phyloP scores from a whole-genome alignment of 768 basidiomycete species.

The Polyporus arcularius region DNA sequence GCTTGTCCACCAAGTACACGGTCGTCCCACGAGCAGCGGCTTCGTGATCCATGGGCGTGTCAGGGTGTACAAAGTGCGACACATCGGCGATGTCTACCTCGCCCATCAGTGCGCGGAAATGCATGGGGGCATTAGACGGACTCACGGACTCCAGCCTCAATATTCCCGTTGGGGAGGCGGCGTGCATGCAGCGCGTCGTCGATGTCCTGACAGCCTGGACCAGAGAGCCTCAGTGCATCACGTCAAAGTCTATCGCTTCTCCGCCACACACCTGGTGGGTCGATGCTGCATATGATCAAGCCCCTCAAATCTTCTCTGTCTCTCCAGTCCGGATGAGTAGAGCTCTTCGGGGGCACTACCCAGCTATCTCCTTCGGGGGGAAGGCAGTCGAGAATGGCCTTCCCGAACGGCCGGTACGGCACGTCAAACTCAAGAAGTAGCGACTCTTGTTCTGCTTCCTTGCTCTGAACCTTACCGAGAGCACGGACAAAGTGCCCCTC shows the following conservation, averaged over 20 bases:
- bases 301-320: constrained; percentile 87
- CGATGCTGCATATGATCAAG: constrained; percentile 91
- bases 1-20: constrained; percentile 97
- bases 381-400: constrained; percentile 88
- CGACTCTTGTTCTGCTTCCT: constrained; percentile 96
- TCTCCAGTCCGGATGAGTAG: constrained; percentile 60
- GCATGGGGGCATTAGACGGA: constrained; percentile 25
- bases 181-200: constrained; percentile 96
- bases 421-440: constrained; percentile 93
- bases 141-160: constrained; percentile 97
- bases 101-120: background rate
- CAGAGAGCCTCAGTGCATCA: constrained; percentile 5
- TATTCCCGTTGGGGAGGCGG: constrained; percentile 84
- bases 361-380: constrained; percentile 88
- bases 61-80: constrained; percentile 90
- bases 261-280: constrained; percentile 73
- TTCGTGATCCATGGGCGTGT: constrained; percentile 95
- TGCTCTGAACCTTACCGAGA: constrained; percentile 87
- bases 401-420: constrained; percentile 95
- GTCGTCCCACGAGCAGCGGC: constrained; percentile 96
- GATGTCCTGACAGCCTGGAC: constrained; percentile 91
- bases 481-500: constrained; percentile 97
- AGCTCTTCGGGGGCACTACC: constrained; percentile 83
- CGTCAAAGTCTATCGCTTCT: background rate
- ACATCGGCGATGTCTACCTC: constrained; percentile 93